phyloP scores from a whole-genome alignment of 2,329 filamentous ascomycete genomes.

The Orbilia blumenaviensis region DNA sequence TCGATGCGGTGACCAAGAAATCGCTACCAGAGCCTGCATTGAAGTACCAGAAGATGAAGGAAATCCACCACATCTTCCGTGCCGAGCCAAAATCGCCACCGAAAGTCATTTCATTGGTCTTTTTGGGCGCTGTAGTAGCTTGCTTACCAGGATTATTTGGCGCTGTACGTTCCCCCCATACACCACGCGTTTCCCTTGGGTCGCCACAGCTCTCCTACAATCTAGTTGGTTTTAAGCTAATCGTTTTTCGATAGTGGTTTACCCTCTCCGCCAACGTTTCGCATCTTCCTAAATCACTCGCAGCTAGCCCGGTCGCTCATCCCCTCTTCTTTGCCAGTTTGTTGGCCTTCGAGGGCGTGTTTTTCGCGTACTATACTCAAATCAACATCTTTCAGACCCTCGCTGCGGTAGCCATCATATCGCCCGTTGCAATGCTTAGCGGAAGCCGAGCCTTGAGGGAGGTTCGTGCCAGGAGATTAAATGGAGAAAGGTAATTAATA shows the following conservation, averaged over 20 bases:
- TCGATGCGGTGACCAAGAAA: conserved; percentile 70
- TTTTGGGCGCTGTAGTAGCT: conserved; percentile 76
- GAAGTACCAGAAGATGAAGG: conserved; percentile 82
- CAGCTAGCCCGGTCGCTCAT: conserved; percentile 81
- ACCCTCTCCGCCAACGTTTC: conserved; percentile 82
- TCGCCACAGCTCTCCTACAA: too few species aligned
- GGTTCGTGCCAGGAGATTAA: conserved; percentile 85
- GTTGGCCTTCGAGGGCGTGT: conserved; percentile 85
- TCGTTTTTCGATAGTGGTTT: conserved; percentile 71
- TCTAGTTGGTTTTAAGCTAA: neutral
- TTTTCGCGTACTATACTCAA: conserved; percentile 90
- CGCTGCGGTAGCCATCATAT: conserved; percentile 74
- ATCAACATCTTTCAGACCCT: conserved; percentile 94
- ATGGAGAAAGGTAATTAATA: conserved; percentile 70
- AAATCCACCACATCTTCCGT: conserved; percentile 92
- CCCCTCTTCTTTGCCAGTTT: conserved; percentile 86
- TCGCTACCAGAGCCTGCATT: conserved; percentile 64
- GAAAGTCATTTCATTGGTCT: conserved; percentile 79
- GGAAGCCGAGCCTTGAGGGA: conserved; percentile 90
- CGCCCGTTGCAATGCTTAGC: conserved; percentile 79
- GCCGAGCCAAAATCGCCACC: conserved; percentile 81
- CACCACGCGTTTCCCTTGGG: too few species aligned
- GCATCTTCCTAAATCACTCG: conserved; percentile 79
- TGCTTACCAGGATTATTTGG: conserved; percentile 76
- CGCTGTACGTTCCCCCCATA: conserved; percentile 66